These are phyloP conservation scores for Ophiostoma quercus DNA, from an alignment of 2,329 filamentous ascomycete species.

Conservation along the genomic window DNA sequence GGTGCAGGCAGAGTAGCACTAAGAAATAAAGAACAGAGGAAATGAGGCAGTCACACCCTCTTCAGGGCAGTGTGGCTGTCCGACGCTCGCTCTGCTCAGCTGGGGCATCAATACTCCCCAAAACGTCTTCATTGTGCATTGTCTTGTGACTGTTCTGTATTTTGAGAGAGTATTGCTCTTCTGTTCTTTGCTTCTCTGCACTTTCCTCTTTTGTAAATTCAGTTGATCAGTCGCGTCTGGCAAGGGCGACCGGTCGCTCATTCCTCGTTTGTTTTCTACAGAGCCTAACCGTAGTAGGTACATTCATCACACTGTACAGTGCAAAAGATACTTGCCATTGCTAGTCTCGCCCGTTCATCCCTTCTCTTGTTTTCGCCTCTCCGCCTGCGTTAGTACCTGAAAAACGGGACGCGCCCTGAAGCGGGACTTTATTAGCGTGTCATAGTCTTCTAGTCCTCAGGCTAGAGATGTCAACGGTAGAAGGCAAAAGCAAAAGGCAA, in stretches of 20 bases:
- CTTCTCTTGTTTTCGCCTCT: slow-evolving; percentile 5
- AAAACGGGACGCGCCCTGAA: slow-evolving; percentile 20
- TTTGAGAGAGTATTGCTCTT: not conserved
- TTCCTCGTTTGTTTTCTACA: slow-evolving; percentile 10
- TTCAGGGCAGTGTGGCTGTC: slow-evolving; percentile 7
- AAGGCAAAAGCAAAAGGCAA: not conserved
- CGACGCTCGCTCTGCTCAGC: not conserved
- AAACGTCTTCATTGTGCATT: not conserved
- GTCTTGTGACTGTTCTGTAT: not conserved
- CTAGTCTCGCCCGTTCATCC: not conserved
- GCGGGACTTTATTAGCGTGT: slow-evolving; percentile 14
- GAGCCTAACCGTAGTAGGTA: not conserved
- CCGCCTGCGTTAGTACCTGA: slow-evolving; percentile 6
- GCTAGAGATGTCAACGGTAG: not conserved
- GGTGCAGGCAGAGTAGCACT: slow-evolving; percentile 9
- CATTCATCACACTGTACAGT: not conserved
- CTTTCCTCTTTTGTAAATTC: not conserved
- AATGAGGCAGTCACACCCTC: slow-evolving; percentile 9
- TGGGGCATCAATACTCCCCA: slow-evolving; percentile 2
- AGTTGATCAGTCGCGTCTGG: slow-evolving; percentile 12
- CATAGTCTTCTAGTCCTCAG: not conserved
- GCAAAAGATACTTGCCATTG: not conserved
- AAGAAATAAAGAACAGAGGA: not conserved
- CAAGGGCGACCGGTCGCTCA: slow-evolving; percentile 13
- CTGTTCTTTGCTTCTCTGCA: not conserved